These are phyloP conservation scores for Colletotrichum plurivorum DNA, from an alignment of 2,329 filamentous ascomycete genomes.

Conservation along the genomic window DNA sequence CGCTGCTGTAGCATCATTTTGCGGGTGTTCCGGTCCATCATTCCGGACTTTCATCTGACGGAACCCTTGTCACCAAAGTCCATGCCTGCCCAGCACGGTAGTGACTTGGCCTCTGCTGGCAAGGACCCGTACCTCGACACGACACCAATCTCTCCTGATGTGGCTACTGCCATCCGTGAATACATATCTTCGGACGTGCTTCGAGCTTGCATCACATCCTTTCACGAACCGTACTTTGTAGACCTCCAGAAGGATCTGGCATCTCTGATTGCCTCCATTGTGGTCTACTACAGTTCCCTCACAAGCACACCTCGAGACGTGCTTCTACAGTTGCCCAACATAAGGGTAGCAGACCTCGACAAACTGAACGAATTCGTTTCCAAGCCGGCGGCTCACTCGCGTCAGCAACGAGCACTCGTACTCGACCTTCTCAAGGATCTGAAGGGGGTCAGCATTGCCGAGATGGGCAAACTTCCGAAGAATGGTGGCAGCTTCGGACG, in stretches of 20 bases:
- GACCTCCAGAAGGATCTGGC: conserved; percentile 95
- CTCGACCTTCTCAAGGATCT: conserved; percentile 89
- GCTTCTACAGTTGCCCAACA: conserved; percentile 84
- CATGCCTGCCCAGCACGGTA: conserved; percentile 46
- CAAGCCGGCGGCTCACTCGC: conserved; percentile 71
- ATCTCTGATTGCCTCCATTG: conserved; percentile 86
- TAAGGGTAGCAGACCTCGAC: conserved; percentile 78
- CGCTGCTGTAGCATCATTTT: conserved; percentile 89
- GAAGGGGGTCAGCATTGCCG: conserved; percentile 91
- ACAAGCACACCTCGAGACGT: conserved; percentile 81
- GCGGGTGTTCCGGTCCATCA: conserved; percentile 86
- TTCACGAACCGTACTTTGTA: conserved; percentile 97
- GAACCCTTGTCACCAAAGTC: conserved; percentile 48
- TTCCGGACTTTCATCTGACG: conserved; percentile 77
- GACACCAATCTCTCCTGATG: conserved; percentile 65
- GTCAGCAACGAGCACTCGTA: conserved; percentile 85
- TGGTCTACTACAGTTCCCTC: conserved; percentile 79
- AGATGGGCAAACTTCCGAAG: conserved; percentile 87
- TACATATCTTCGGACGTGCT: conserved; percentile 92
- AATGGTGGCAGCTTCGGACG: conserved; percentile 57
- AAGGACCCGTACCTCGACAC: conserved; percentile 49
- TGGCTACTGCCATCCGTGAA: conserved; percentile 81
- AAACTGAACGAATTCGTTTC: conserved; percentile 73
- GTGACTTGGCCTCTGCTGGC: conserved; percentile 32
- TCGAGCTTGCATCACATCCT: conserved; percentile 88